phyloP scores from a whole-genome alignment of 164 flowering plant genomes.

The Kalanchoe fedtschenkoi region DNA sequence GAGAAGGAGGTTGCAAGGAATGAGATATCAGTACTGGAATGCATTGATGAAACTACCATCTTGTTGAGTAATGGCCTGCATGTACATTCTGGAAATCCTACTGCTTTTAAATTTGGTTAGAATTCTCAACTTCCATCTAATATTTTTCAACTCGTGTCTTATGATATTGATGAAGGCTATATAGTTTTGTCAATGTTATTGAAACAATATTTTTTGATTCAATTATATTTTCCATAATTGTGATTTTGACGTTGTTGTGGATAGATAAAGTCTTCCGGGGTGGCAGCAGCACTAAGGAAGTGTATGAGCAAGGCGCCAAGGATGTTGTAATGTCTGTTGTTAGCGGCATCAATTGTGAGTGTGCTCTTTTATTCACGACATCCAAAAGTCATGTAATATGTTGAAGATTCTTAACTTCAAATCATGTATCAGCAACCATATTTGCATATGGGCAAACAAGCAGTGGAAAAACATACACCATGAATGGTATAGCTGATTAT shows the following conservation, averaged over 20 bases:
- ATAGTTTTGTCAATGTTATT: not conserved
- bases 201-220: not conserved
- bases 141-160: not conserved
- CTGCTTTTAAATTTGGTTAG: constrained; percentile 5
- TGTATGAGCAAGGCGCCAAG: constrained; percentile 57
- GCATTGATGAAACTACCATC: constrained; percentile 1
- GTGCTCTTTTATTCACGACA: not conserved
- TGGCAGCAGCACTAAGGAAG: constrained; percentile 37
- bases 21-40: constrained; percentile 4
- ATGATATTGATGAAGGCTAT: not conserved
- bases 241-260: not conserved
- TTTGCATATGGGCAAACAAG: constrained; percentile 62
- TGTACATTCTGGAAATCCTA: constrained; percentile 1
- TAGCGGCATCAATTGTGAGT: constrained; percentile 60
- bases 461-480: constrained; percentile 28
- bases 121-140: not conserved
- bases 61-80: not conserved
- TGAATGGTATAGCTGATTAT: constrained; percentile 49
- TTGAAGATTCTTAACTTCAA: not conserved
- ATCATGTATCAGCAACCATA: constrained; percentile 33
- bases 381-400: not conserved
- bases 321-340: constrained; percentile 53
- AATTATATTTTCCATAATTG: not conserved
- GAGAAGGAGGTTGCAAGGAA: constrained; percentile 6
- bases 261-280: constrained; percentile 48